Percentiles rank a stretch among this genome's conserved stretches.
Conservation (phyloP, 495 filamentous ascomycete species). For the Entonaema liquescens region DNA sequence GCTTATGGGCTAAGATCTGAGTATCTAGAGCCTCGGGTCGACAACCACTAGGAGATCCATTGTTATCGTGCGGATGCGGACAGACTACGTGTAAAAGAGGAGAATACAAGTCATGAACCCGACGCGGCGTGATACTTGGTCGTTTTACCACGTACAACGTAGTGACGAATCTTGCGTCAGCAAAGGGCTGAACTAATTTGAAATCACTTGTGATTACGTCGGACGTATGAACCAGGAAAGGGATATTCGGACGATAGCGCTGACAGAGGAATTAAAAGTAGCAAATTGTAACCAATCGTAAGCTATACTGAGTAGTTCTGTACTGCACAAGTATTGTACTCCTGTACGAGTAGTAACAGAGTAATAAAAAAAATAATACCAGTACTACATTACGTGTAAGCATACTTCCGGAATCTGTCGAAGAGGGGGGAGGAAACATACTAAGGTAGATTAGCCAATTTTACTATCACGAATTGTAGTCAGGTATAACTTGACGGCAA, state of each 20-base stretch:
- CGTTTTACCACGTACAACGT: not conserved
- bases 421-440: not conserved
- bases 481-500: not conserved
- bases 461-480: not conserved
- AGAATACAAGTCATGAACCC: not conserved
- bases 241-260: constrained; percentile 2
- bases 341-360: not conserved
- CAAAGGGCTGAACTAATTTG: not conserved
- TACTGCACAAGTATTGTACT: not conserved
- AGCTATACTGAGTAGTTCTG: constrained; percentile 3
- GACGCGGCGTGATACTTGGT: not conserved
- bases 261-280: not conserved
- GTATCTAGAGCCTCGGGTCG: not conserved
- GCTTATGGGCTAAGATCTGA: not conserved
- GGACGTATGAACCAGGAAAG: not conserved
- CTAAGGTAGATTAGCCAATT: constrained; percentile 10
- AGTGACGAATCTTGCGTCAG: not conserved
- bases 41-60: not conserved
- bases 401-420: not conserved
- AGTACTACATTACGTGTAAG: constrained; percentile 14
- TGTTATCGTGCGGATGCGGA: not conserved
- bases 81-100: not conserved
- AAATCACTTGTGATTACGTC: not conserved
- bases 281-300: constrained; percentile 24
- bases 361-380: not conserved